These are phyloP conservation scores for Rhizopogon vesiculosus DNA, from an alignment of 768 basidiomycete species.

Conservation along the genomic window DNA sequence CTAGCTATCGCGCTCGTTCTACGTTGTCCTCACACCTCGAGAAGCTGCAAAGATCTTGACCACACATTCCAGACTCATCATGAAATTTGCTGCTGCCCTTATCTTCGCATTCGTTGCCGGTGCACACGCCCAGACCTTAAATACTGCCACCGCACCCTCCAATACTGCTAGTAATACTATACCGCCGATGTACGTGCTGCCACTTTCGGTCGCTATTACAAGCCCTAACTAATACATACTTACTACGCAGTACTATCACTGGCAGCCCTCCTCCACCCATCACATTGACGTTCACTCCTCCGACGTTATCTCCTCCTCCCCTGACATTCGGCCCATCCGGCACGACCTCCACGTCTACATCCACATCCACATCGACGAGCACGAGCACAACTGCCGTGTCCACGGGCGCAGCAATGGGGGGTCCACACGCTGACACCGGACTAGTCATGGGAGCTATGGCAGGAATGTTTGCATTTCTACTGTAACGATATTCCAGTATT, in stretches of 20 bases:
- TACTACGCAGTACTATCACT: not conserved
- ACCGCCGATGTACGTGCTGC: not conserved
- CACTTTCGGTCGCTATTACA: not conserved
- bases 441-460: constrained; percentile 2
- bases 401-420: not conserved
- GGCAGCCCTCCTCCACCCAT: not conserved
- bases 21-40: too few species aligned
- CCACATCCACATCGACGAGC: not conserved
- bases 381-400: not conserved
- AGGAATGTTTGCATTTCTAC: not conserved
- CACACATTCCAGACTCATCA: not conserved
- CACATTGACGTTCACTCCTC: not conserved
- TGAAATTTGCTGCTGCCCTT: not conserved
- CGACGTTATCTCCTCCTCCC: not conserved
- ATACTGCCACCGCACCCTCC: not conserved
- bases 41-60: not conserved
- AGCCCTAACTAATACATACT: not conserved
- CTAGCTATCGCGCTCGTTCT: too few species aligned
- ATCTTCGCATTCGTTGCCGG: not conserved
- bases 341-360: not conserved
- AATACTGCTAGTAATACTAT: not conserved
- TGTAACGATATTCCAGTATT: not conserved
- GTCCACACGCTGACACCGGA: not conserved
- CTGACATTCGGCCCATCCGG: not conserved
- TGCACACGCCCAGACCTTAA: not conserved